phyloP scores from a whole-genome alignment of 1,284 basidiomycete genomes.

The Sanghuangporus sanghuang region DNA sequence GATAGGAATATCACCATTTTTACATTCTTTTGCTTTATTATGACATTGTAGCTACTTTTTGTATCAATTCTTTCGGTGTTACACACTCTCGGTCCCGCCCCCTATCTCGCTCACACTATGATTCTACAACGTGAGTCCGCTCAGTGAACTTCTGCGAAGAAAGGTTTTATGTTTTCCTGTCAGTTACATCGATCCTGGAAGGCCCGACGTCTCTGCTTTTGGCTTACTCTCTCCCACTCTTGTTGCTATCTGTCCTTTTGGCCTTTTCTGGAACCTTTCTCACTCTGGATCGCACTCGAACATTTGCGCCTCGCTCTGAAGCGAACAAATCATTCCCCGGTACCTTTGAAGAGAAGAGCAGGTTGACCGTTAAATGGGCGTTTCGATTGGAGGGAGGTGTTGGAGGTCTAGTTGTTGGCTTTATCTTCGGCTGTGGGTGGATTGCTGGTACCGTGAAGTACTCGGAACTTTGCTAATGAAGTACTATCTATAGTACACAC shows the following conservation, averaged over 20 bases:
- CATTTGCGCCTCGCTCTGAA: conserved; percentile 45
- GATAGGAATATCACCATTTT: neutral
- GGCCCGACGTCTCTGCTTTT: conserved; percentile 38
- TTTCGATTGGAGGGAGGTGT: conserved; percentile 51
- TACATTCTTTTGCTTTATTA: neutral
- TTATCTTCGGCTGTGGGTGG: conserved; percentile 51
- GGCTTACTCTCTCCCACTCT: conserved; percentile 50
- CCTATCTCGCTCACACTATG: conserved; percentile 10
- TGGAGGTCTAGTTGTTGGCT: conserved; percentile 55
- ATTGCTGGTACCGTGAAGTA: neutral
- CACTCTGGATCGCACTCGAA: conserved; percentile 59
- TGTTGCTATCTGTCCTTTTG: conserved; percentile 46
- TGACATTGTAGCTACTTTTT: conserved; percentile 1
- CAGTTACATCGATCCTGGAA: conserved; percentile 17
- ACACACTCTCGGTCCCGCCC: neutral
- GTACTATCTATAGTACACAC: conserved; percentile 41
- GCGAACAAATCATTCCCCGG: conserved; percentile 31
- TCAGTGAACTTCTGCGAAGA: neutral
- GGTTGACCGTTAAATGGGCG: conserved; percentile 29
- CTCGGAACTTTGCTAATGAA: conserved; percentile 1
- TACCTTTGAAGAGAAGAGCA: conserved; percentile 26
- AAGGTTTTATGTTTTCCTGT: neutral
- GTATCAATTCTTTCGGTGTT: neutral
- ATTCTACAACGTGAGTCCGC: conserved; percentile 8
- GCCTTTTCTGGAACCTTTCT: conserved; percentile 63